Evolutionary conservation across 352 stramenopile species (phyloP).

Genomic region (Phytophthora constricta): DNA sequence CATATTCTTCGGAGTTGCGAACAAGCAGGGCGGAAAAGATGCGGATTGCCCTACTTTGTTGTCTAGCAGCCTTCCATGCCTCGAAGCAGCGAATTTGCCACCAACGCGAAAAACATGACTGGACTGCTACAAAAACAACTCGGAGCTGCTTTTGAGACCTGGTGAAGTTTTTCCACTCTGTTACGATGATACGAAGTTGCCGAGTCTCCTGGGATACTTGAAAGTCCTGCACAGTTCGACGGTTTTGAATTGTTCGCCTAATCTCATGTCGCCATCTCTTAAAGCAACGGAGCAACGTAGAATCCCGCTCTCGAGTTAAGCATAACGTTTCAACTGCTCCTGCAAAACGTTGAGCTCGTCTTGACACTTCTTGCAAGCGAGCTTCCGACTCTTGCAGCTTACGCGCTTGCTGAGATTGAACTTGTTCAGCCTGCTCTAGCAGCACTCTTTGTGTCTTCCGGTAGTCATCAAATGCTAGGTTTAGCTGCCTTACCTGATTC

Average conservation of each 20-base stretch:
- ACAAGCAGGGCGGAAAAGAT: constrained; percentile 27
- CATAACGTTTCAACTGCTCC: constrained; percentile 22
- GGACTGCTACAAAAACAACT: constrained; percentile 9
- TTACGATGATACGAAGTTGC: constrained; percentile 3
- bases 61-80: constrained; percentile 24
- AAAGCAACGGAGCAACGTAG: constrained; percentile 8
- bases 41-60: constrained; percentile 19
- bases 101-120: constrained; percentile 17
- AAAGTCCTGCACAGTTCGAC: constrained; percentile 9
- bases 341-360: constrained; percentile 20
- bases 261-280: constrained; percentile 25
- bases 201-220: constrained; percentile 1
- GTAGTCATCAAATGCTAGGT: constrained; percentile 22
- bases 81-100: constrained; percentile 26
- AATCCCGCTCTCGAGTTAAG: constrained; percentile 8
- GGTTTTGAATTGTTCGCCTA: constrained; percentile 5
- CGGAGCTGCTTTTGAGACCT: constrained; percentile 16
- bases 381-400: constrained; percentile 10
- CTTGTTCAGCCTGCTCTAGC: constrained; percentile 7
- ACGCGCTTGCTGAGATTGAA: constrained; percentile 12
- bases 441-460: constrained; percentile 11
- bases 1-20: constrained; percentile 14
- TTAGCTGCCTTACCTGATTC: constrained; percentile 17
- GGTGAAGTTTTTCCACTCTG: constrained; percentile 20
- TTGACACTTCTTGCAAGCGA: constrained; percentile 18